These are phyloP conservation scores for Jamesozyma rosinii DNA, from an alignment of 805 yeast species.

Conservation along the genomic window DNA sequence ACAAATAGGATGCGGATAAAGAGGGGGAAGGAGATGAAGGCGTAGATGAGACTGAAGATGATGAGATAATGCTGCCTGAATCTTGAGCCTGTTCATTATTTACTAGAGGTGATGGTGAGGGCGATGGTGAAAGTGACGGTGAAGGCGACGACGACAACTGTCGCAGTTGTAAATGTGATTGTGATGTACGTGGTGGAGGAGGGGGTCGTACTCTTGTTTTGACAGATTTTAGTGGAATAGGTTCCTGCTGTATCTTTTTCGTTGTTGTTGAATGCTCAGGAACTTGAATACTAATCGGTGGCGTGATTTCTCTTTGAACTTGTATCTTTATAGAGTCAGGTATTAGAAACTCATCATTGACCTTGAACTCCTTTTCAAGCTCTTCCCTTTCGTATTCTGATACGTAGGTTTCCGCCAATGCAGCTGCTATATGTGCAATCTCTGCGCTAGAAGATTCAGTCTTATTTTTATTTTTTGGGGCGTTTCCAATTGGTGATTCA, in stretches of 20 bases:
- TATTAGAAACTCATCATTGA: neutral
- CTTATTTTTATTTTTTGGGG: neutral
- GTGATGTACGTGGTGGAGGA: neutral
- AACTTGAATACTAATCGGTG: neutral
- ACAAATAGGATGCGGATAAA: neutral
- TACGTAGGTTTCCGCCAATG: slow-evolving; percentile 16
- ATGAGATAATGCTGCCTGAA: neutral
- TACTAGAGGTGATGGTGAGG: neutral
- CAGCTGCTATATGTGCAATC: slow-evolving; percentile 18
- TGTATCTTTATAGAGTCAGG: slow-evolving; percentile 1
- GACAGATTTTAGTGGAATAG: neutral
- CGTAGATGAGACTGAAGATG: neutral
- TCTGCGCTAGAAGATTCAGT: neutral
- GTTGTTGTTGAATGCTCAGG: neutral
- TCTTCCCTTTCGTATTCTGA: slow-evolving; percentile 4
- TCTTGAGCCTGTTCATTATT: neutral
- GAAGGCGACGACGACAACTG: neutral
- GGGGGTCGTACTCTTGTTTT: slow-evolving; percentile 1
- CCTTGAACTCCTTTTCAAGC: neutral
- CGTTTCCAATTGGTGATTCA: neutral
- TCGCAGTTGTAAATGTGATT: too few relatives aligned
- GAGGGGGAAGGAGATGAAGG: neutral
- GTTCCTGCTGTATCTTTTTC: neutral
- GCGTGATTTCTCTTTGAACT: neutral
- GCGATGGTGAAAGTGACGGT: neutral